Percentiles rank a stretch among this genome's conserved stretches.
Evolutionary conservation across 192 early-diverging fungal species (phyloP).

Genomic region (Entomortierella beljakovae): DNA sequence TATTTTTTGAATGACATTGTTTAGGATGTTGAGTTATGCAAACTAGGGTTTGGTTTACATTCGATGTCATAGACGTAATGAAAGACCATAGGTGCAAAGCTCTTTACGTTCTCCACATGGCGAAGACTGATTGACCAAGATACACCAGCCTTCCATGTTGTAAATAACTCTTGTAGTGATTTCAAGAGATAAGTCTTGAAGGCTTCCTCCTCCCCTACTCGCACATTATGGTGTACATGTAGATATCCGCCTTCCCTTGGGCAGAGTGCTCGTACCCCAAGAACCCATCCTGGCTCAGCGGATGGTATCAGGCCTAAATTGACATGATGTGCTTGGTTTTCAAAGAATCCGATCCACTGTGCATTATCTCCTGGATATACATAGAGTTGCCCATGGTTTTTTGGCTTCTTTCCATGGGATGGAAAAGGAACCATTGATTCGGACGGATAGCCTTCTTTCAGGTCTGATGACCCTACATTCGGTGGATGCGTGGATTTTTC

Average conservation of each 20-base stretch:
- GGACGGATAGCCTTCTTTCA: not conserved
- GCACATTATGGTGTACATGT: constrained; percentile 52
- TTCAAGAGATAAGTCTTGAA: constrained; percentile 30
- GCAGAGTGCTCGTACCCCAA: constrained; percentile 42
- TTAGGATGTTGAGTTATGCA: no score
- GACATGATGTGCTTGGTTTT: constrained; percentile 53
- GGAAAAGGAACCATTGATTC: not conserved
- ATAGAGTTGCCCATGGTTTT: constrained; percentile 14
- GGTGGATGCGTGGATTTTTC: not conserved
- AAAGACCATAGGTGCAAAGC: constrained; percentile 53
- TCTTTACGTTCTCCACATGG: constrained; percentile 54
- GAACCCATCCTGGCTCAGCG: constrained; percentile 51
- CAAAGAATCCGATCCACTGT: constrained; percentile 43
- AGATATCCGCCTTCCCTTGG: constrained; percentile 45
- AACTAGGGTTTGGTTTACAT: constrained; percentile 41
- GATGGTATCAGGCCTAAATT: constrained; percentile 56
- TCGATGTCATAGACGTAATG: constrained; percentile 55
- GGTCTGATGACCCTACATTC: not conserved
- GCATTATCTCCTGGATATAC: constrained; percentile 56
- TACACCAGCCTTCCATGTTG: constrained; percentile 10
- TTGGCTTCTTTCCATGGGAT: constrained; percentile 12
- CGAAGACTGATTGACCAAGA: constrained; percentile 28
- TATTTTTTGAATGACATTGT: no score
- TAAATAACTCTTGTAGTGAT: constrained; percentile 22
- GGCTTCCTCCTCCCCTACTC: constrained; percentile 35